Evolutionary conservation across 2,329 filamentous ascomycete genomes (phyloP).

Genomic region (Fusarium incarnatum): DNA sequence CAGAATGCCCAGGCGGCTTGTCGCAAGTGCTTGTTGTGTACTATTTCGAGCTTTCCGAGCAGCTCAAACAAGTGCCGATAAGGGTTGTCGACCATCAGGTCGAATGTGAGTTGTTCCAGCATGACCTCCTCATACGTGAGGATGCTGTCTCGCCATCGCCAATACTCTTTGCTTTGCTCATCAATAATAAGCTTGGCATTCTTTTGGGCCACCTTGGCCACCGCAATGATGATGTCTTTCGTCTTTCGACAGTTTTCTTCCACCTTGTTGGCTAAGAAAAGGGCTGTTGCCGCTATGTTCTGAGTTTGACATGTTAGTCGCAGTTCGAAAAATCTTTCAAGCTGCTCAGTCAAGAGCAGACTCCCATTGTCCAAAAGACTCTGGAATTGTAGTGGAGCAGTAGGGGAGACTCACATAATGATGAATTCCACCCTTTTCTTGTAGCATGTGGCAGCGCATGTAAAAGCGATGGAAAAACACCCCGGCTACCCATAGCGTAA

Average conservation of each 20-base stretch:
- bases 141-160: constrained; percentile 96
- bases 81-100: constrained; percentile 89
- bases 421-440: constrained; percentile 81
- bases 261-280: constrained; percentile 96
- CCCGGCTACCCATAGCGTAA: constrained; percentile 90
- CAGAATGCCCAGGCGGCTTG: constrained; percentile 94
- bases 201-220: constrained; percentile 95
- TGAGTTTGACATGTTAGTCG: constrained; percentile 49
- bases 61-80: constrained; percentile 87
- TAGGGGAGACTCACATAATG: constrained; percentile 76
- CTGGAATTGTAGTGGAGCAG: background rate
- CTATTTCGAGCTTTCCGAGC: constrained; percentile 76
- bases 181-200: constrained; percentile 90
- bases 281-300: constrained; percentile 87
- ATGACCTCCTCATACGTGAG: constrained; percentile 92
- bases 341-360: background rate
- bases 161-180: constrained; percentile 98
- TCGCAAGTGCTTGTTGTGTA: constrained; percentile 83
- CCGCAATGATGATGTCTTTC: constrained; percentile 91
- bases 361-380: background rate
- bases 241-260: constrained; percentile 98
- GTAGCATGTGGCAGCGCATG: constrained; percentile 87
- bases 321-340: background rate
- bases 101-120: constrained; percentile 92
- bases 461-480: constrained; percentile 97